Base-by-base conservation (phyloP, 495 filamentous ascomycete species). In the Penicillium mononematosum region DNA sequence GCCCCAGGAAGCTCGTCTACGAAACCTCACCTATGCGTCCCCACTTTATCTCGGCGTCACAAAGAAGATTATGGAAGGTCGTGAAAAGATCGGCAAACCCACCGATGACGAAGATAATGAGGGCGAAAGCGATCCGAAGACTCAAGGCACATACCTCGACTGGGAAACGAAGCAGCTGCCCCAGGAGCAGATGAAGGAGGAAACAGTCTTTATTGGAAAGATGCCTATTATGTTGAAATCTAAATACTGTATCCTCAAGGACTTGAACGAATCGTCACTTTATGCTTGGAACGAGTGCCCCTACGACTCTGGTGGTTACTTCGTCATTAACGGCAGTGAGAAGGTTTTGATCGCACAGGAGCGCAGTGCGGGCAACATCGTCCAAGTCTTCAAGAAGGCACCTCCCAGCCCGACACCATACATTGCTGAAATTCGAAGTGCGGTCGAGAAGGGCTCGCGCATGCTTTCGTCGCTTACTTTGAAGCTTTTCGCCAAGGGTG, bases 291-390 rank as follows among this genome's bases (percentile, higher is more conserved):
- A 93, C 66, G 94, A 99, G 73, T 99, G 94, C 55, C 94, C 95
- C 0, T 98, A 96, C 70, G 94, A 99, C 66, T 93, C 94, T 61
- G 94, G 94, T 47, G 94, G 94, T 55, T 99, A 99, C 63, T 99
- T 99, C 71, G 88, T 99, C 58, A 98, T 99, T 76, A 99, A 98
- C 74, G 94, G 94, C n/a, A 94, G 90, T 69, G 94, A 99, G 70
- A 99, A 99, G 81, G 94, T 99, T 20, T 72, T 99, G 58, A 98
- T 99, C 58, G 95, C 95, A 1, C 94, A 99, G 71, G 94, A 99
- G 71, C 87, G 94, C 25, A 96, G 90, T 62, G 95, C 95, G 17
- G 95, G 92, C 64, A 99, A 98, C 64, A 98, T 97, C 43, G 92
- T 98, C 8, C 93, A 97, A 74, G 92, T 99, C 19, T 99, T 98